phyloP scores from a whole-genome alignment of 1,139 yeast genomes.

The Magnusiomyces tetraspermus region DNA sequence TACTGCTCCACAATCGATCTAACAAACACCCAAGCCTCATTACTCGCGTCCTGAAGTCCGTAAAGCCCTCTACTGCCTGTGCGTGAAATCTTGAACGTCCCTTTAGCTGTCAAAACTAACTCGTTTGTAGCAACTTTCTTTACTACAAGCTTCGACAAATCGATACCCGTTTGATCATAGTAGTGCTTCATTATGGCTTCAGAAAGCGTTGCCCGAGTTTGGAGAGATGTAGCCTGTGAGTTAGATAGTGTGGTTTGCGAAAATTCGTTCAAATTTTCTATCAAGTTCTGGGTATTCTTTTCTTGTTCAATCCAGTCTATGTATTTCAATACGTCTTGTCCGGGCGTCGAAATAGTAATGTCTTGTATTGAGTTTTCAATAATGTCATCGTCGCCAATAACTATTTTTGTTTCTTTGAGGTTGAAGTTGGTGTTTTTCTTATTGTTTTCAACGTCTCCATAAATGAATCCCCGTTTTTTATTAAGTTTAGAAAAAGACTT shows the following conservation, averaged over 20 bases:
- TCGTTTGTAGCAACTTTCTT: not conserved
- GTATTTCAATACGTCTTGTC: not conserved
- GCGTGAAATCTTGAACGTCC: not conserved
- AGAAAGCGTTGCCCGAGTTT: not conserved
- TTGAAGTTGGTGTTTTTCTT: too few relatives aligned
- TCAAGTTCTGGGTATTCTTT: not conserved
- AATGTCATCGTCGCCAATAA: not conserved
- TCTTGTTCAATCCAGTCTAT: not conserved
- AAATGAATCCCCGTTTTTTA: not conserved
- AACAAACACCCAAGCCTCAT: not conserved
- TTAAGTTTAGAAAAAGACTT: not conserved
- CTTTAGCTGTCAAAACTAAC: not conserved
- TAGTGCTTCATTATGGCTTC: not conserved
- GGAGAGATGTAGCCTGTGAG: not conserved
- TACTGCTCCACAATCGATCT: not conserved
- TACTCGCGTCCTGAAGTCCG: not conserved
- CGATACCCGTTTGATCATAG: not conserved
- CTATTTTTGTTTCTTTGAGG: not conserved
- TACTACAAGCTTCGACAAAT: not conserved
- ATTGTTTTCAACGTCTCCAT: not conserved
- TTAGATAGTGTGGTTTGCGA: not conserved
- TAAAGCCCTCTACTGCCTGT: not conserved
- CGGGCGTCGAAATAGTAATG: not conserved
- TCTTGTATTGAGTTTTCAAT: not conserved
- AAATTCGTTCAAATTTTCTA: too few relatives aligned